Evolutionary conservation across 306 rosid genomes (phyloP), one percentile per base, ranked within the genome.

Genomic region (Delonix regia): DNA sequence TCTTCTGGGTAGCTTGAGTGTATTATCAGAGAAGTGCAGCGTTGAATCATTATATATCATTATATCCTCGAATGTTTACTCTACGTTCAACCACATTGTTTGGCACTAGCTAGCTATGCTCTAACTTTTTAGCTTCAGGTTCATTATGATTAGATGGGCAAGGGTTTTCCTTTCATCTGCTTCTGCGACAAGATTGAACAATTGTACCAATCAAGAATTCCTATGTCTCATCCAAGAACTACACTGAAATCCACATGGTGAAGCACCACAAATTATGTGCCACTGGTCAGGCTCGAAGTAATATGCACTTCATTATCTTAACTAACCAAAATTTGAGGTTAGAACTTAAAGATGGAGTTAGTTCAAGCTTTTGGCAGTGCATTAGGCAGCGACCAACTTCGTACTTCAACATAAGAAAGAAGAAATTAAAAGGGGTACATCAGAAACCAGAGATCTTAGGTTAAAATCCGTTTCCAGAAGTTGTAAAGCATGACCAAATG

Each of bases 121-220:
- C 41, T 56, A 48, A 75, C 28, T 24, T 5, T 16, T 7, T 60
- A 44, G 36, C 59, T 47, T 39, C 24, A 9, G 52, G 42, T 51
- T 59, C 12, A 13, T 6, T 6, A 44, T 59, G 64, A 28, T n/a
- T 61, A 34, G 14, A 70, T 62, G 62, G 28, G 62, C 76, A 49
- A 38, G 9, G 59, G 13, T 59, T 76, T 42, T 76, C 62, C 49
- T 19, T 8, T 49, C 13, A 69, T 63, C 15, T 9, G 28, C 15
- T 36, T 30, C 22, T 47, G 33, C 25, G 79, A 82, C 82, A 82
- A 64, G 75, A 61, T 41, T 49, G 30, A 62, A 39, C 85, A 82
- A 62, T 76, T 77, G 63, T 63, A 41, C n/a, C 45, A 14, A 57
- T 69, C 48, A 64, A 36, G 52, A 77, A 45, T 39, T 39, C 6